Evolutionary conservation across 2,329 filamentous ascomycete genomes (phyloP).

Genomic region (Alternaria dauci): DNA sequence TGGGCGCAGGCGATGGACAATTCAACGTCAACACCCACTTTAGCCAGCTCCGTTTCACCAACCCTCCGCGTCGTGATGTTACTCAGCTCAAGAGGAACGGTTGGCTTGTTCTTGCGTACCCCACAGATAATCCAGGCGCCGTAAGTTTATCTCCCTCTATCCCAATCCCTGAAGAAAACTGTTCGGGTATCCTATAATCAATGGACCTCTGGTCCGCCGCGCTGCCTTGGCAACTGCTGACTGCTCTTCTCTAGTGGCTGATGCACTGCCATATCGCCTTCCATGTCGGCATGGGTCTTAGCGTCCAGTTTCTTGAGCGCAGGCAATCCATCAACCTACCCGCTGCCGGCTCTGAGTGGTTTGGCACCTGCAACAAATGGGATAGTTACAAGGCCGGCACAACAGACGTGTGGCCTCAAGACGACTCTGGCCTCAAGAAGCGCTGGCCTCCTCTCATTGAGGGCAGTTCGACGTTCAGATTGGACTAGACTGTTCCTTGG

Average conservation of each 20-base stretch:
- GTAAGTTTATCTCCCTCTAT: background rate
- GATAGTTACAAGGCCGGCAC: conserved; percentile 23
- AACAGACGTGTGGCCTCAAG: conserved; percentile 45
- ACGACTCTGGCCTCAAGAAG: conserved; percentile 53
- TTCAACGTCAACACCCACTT: conserved; percentile 23
- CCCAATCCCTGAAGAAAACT: background rate
- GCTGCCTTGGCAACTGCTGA: background rate
- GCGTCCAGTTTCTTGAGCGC: conserved; percentile 37
- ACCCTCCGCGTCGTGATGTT: conserved; percentile 49
- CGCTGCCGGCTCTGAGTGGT: conserved; percentile 33
- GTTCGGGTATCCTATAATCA: background rate
- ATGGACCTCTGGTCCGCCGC: background rate
- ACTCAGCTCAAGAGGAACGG: conserved; percentile 40
- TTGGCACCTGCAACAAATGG: conserved; percentile 40
- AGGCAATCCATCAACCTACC: conserved; percentile 34
- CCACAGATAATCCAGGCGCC: conserved; percentile 60
- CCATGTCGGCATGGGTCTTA: conserved; percentile 41
- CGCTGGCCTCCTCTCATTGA: conserved; percentile 33
- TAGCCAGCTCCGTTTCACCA: conserved; percentile 43
- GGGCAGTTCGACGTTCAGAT: background rate
- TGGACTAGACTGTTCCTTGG: background rate
- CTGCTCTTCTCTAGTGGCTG: conserved; percentile 27
- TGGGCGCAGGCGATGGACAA: conserved; percentile 46
- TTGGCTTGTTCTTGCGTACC: conserved; percentile 61
- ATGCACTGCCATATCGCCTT: conserved; percentile 43